Base-by-base conservation (phyloP, 2,329 filamentous ascomycete genomes). In the Arthrocladium fulminans region DNA sequence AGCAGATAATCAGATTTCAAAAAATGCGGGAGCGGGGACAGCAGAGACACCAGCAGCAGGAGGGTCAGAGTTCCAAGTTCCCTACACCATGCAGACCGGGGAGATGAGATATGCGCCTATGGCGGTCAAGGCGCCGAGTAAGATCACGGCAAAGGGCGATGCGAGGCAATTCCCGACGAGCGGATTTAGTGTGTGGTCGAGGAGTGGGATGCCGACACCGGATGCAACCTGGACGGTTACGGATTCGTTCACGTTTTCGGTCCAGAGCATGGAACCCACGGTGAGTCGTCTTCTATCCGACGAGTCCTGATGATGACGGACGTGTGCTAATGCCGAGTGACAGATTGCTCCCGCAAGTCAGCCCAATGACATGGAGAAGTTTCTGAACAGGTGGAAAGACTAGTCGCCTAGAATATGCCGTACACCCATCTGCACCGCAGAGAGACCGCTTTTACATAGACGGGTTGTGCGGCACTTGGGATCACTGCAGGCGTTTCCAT, bases 101-200 rank as follows among this genome's bases (percentile, higher is more conserved):
- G 59, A 67, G 24, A 80, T 74, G 3, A 73, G 73, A 58, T 83
- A 79, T 60, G 79, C 79, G 10, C 78, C 79, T 1, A 77, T 80
- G 74, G 75, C 79, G 52, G 71, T 72, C 44, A 66, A 73, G n/a
- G 77, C 79, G 2, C 70, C 72, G 9, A 80, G 74, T 3, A 76
- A 76, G 57, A 80, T 82, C 52, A 77, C 76, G 2, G 69, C 70
- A 30, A 76, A 72, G 56, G 65, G 64, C 3, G 64, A 68, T 12
- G 70, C 66, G 37, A 73, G 73, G 6, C 63, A 75, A 54, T 75
- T 73, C 57, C 76, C 79, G 1, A 77, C 76, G 2, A 81, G 77
- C 55, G 64, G 69, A 7, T 76, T 73, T 47, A 62, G 60, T 3
- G 68, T 80, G 53, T 58, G 53, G 42, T 12, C 4, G 12, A 51